Conservation (phyloP, 1,284 basidiomycete genomes). For the Vanrija pseudolonga region DNA sequence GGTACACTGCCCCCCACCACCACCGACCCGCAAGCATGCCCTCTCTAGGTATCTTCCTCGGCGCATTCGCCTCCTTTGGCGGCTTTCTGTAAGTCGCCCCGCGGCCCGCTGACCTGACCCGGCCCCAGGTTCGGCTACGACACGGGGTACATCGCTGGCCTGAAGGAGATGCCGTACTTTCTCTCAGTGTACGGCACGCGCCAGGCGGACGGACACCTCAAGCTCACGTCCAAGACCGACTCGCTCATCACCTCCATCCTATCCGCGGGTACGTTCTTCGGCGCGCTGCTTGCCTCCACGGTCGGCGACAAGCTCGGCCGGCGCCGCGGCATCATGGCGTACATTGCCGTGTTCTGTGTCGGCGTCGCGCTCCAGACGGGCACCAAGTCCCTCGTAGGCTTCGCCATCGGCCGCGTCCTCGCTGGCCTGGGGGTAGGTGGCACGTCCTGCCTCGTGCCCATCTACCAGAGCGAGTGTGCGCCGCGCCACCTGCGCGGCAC, state of each 20-base stretch:
- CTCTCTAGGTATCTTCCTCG: too few relatives aligned
- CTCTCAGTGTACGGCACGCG: neutral
- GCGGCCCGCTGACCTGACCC: too few relatives aligned
- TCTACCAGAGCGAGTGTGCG: conserved; percentile 60
- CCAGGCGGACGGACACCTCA: neutral
- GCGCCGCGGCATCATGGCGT: conserved; percentile 2
- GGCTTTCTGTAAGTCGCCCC: too few relatives aligned
- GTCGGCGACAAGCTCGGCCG: conserved; percentile 6
- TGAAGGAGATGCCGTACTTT: neutral
- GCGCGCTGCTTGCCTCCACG: conserved; percentile 7
- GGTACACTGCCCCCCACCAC: too few relatives aligned
- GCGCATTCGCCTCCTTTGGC: too few relatives aligned
- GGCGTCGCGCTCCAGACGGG: conserved; percentile 55
- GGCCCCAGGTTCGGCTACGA: neutral
- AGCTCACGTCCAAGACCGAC: neutral
- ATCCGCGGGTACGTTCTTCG: conserved; percentile 14
- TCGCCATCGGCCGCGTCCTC: conserved; percentile 73
- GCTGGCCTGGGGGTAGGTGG: conserved; percentile 80
- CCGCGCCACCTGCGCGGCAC: conserved; percentile 71
- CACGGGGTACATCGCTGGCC: conserved; percentile 1
- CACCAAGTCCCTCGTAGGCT: conserved; percentile 28
- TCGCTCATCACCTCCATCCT: conserved; percentile 17
- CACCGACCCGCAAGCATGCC: too few relatives aligned
- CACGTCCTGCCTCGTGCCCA: conserved; percentile 60
- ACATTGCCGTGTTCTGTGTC: conserved; percentile 55